Percentiles rank a stretch among this genome's conserved stretches.
phyloP scores from a whole-genome alignment of 164 flowering plant species.

The Akebia trifoliata region DNA sequence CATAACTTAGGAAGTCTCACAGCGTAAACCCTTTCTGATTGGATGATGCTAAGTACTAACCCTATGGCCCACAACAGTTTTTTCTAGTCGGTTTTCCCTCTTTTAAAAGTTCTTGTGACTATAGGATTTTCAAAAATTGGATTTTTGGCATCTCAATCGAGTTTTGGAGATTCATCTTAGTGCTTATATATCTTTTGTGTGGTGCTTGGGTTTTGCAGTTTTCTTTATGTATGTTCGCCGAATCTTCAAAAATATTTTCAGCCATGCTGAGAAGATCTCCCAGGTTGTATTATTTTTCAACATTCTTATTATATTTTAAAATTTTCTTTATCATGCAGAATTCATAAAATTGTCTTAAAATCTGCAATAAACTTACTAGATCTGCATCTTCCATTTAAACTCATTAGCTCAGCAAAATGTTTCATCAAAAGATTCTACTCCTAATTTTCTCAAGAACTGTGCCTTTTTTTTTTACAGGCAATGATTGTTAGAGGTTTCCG shows the following conservation, averaged over 20 bases:
- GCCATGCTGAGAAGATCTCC: slow-evolving; percentile 88
- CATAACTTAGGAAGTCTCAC: not conserved
- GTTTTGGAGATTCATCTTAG: slow-evolving; percentile 1
- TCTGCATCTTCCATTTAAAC: too few species aligned
- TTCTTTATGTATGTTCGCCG: slow-evolving; percentile 62
- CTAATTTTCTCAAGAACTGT: slow-evolving; percentile 2
- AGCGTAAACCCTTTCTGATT: not conserved
- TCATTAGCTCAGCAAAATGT: too few species aligned
- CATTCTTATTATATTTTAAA: not conserved
- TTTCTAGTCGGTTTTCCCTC: not conserved
- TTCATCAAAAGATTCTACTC: not conserved
- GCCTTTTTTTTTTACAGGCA: slow-evolving; percentile 44
- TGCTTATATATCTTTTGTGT: slow-evolving; percentile 4
- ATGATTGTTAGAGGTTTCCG: slow-evolving; percentile 92
- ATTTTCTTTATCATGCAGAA: not conserved
- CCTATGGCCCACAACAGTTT: not conserved
- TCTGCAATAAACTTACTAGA: not conserved
- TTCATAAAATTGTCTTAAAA: not conserved
- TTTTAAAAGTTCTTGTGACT: not conserved
- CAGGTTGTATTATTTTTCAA: slow-evolving; percentile 47
- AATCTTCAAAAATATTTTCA: slow-evolving; percentile 80
- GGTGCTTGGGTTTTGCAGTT: slow-evolving; percentile 48
- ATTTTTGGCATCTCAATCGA: too few species aligned
- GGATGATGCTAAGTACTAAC: not conserved
- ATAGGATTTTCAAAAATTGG: too few species aligned